Base-by-base conservation (phyloP, 306 rosid genomes). In the Purshia tridentata region DNA sequence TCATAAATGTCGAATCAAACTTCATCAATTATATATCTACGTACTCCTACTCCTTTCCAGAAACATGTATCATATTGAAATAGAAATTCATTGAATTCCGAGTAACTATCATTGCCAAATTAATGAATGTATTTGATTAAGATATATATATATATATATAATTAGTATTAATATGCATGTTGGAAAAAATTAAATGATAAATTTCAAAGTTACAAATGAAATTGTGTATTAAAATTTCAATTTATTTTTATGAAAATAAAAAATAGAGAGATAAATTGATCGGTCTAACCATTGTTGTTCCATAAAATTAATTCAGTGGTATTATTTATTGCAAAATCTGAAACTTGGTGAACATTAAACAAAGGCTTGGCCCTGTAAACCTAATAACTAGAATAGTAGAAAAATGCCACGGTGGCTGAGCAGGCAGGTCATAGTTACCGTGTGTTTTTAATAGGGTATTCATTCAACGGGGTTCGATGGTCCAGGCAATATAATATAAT, bases 391-490 rank as follows among this genome's bases (percentile, higher is more conserved):
- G 55, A 46, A 13, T 0, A 23, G 42, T 4, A 23, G 16, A 10
- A 57, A 6, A 55, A 46, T 47, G 49, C 15, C 55, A 44, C 15
- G 47, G 23, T 29, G 35, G 35, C 2, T 29, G 35, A 29, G 35
- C 42, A 54, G 56, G 77, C 42, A 78, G 81, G 73, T 47, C 69
- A 19, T 9, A 51, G n/a, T 22, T 12, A 72, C 57, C 69, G 74
- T 72, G 78, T 78, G 82, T 35, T 42, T 65, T 78, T 58, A 76
- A 75, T 44, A 56, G 29, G 3, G 9, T 19, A 16, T 20, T 15
- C 35, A 29, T 23, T 23, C 2, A 29, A 29, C 35, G 35, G 2
- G 2, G 35, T 29, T 29, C 35, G 35, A 29, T n/a, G 56, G 56
- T 52, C 56, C 56, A n/a, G 56, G 15, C 53, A 12, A 10, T 4